A percentile compares a stretch with the other conserved stretches of the same genome.
Evolutionary conservation across 2,329 filamentous ascomycete genomes (phyloP).

Genomic region (Trichophyton rubrum): DNA sequence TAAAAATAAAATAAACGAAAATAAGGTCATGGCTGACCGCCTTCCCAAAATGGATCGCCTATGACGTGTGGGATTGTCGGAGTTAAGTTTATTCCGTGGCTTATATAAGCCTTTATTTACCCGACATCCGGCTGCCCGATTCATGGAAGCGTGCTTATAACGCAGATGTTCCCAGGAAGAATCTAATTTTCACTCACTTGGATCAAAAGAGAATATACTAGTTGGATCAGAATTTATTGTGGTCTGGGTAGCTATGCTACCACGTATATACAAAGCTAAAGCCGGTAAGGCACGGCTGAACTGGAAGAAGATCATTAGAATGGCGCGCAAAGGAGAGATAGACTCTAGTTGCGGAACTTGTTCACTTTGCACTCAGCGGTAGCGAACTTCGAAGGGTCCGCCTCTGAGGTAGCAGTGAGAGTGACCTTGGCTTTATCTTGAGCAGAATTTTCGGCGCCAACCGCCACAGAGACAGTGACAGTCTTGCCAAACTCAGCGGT

Average conservation of each 20-base stretch:
- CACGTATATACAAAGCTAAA: neutral
- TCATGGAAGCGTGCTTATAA: too few relatives aligned
- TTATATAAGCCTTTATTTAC: neutral
- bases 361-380: constrained; percentile 9
- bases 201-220: neutral
- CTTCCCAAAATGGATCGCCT: neutral
- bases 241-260: neutral
- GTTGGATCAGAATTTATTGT: neutral
- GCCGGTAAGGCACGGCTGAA: neutral
- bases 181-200: neutral
- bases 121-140: too few relatives aligned
- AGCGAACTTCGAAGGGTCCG: constrained; percentile 8
- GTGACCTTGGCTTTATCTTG: constrained; percentile 2
- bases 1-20: constrained; percentile 5
- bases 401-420: constrained; percentile 13
- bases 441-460: constrained; percentile 10
- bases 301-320: neutral
- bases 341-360: constrained; percentile 2
- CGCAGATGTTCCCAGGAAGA: too few relatives aligned
- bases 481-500: constrained; percentile 10
- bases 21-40: neutral
- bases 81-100: neutral
- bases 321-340: neutral
- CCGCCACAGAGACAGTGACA: constrained; percentile 11
- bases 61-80: constrained; percentile 7